Percentiles rank a stretch among this genome's conserved stretches.
Conservation (phyloP, 148 eudicot genomes). For the Persicaria tinctoria region DNA sequence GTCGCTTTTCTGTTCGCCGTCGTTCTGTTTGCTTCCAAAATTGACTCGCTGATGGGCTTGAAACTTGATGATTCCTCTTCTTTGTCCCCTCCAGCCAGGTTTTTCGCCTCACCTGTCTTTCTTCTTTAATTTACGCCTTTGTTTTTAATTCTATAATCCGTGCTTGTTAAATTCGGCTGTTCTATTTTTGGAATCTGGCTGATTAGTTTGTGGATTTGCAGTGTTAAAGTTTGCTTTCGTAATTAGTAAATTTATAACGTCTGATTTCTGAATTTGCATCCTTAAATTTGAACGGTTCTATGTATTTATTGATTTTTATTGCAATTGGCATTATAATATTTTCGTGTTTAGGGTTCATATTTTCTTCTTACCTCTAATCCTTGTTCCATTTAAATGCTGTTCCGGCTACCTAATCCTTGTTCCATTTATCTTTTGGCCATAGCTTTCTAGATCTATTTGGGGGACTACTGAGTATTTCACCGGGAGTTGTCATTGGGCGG, state of each 20-base stretch:
- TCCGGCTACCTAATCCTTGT: neutral
- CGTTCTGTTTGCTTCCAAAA: slow-evolving; percentile 26
- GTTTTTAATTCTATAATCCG: too few relatives aligned
- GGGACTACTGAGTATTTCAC: neutral
- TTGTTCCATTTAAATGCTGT: neutral
- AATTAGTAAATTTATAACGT: neutral
- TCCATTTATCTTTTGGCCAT: neutral
- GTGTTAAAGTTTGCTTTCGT: neutral
- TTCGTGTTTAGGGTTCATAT: neutral
- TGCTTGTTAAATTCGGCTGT: neutral
- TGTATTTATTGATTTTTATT: neutral
- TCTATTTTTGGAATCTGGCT: neutral
- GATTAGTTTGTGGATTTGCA: neutral
- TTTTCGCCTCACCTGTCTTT: neutral
- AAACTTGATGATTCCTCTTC: slow-evolving; percentile 32
- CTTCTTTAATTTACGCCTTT: neutral
- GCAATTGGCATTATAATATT: neutral
- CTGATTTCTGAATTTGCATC: neutral
- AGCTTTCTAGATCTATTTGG: neutral
- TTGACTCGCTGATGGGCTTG: slow-evolving; percentile 40
- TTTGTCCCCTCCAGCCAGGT: slow-evolving; percentile 23
- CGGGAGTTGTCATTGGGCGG: neutral
- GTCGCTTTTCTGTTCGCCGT: slow-evolving; percentile 18
- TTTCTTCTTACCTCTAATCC: neutral
- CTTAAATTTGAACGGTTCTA: neutral